These are phyloP conservation scores for Calonectria multiphialidica DNA, from an alignment of 2,329 filamentous ascomycete species.

Conservation along the genomic window DNA sequence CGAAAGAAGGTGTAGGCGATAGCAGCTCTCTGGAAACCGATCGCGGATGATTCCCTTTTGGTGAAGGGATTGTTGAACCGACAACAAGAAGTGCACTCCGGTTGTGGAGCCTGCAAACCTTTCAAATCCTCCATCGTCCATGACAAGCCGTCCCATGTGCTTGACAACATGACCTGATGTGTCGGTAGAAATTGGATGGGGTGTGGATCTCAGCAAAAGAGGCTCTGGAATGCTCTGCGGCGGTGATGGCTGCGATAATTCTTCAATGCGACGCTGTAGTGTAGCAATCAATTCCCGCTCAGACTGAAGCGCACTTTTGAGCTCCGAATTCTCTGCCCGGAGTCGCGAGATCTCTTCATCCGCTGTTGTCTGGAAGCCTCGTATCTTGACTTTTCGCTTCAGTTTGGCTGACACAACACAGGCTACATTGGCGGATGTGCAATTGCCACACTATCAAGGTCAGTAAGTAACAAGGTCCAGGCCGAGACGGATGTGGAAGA, in stretches of 20 bases:
- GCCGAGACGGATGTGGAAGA: not conserved
- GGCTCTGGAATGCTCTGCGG: not conserved
- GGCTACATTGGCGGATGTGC: not conserved
- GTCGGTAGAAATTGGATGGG: not conserved
- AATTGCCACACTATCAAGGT: not conserved
- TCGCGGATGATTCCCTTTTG: not conserved
- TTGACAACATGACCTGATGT: not conserved
- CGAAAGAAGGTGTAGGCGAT: not conserved
- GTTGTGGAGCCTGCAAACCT: conserved; percentile 1
- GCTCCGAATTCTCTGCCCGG: not conserved
- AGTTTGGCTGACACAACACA: not conserved
- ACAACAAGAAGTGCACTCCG: not conserved
- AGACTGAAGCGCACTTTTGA: not conserved
- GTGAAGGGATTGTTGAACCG: not conserved
- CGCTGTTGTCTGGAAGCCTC: not conserved
- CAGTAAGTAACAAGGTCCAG: not conserved
- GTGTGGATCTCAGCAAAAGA: not conserved
- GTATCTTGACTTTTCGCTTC: not conserved
- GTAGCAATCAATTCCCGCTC: not conserved
- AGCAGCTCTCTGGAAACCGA: not conserved
- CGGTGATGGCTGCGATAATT: not conserved
- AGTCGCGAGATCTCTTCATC: not conserved
- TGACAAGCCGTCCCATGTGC: not conserved
- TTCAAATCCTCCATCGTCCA: not conserved
- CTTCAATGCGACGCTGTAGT: not conserved